Base-by-base conservation (phyloP, 129 eudicot genomes). In the Centella asiatica region DNA sequence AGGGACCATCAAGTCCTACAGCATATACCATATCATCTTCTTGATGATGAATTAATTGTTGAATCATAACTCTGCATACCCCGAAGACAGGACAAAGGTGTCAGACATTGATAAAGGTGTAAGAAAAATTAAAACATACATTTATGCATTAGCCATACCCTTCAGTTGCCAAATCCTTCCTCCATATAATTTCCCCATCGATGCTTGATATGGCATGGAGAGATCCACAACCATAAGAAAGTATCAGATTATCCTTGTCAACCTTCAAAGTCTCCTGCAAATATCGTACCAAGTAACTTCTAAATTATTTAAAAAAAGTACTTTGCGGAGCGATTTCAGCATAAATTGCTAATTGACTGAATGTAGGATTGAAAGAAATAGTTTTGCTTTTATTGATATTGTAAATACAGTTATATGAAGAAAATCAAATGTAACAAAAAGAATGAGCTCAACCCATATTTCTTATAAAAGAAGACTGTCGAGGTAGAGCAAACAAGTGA, bases 101-200 rank as follows among this genome's bases (percentile, higher is more conserved):
- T 23, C 44, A 22, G 28, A 44, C 47, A 31, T 65, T 44, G 44
- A 13, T 19, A 4, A 36, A 46, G 19, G 27, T 18, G n/a, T 60
- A 42, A 14, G 72, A 33, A 68, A 22, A 34, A 32, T 39, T 19
- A 44, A 28, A 44, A 52, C 11, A 60, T 24, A 15, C 63, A 2
- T 55, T 31, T 27, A 36, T 24, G 53, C 54, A 53, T 60, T 60
- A 61, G 74, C 29, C 84, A 37, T 66, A 93, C 96, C 95, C 77
- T 72, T 93, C 88, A 50, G 76, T 27, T 40, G 72, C 70, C 40
- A 92, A 78, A 11, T 92, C 93, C 81, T 80, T 78, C 48, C 77
- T 93, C 99, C 99, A 93, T 65, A 93, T 58, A 68, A 80, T 71
- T 67, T 81, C 89, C 13, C 99, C 99, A 69, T 93, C 99, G 57